Conservation (phyloP, 2,329 filamentous ascomycete species). For the Claviceps sp. region DNA sequence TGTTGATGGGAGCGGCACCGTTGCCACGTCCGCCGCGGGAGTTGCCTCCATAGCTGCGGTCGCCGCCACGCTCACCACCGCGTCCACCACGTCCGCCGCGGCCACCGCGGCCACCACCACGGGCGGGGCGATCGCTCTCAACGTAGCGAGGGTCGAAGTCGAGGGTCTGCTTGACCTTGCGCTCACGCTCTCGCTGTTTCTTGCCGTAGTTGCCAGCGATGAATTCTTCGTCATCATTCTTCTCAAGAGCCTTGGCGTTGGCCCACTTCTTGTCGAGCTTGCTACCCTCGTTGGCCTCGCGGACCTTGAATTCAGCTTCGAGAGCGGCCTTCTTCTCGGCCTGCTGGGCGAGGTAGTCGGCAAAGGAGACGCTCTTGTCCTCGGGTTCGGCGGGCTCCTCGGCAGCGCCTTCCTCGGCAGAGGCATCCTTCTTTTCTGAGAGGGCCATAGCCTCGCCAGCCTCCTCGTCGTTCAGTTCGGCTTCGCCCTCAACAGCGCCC, state of each 20-base stretch:
- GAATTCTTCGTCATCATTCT: constrained; percentile 61
- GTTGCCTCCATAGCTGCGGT: constrained; percentile 30
- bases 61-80: constrained; percentile 35
- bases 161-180: constrained; percentile 80
- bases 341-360: constrained; percentile 66
- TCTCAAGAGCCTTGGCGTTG: constrained; percentile 57
- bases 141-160: constrained; percentile 79
- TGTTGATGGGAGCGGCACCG: constrained; percentile 34
- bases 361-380: constrained; percentile 83
- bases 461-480: constrained; percentile 83
- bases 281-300: constrained; percentile 85
- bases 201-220: constrained; percentile 64
- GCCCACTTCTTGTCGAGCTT: constrained; percentile 89
- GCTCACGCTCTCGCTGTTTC: constrained; percentile 72
- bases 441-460: constrained; percentile 82
- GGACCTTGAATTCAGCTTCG: constrained; percentile 51
- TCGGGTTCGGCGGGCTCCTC: constrained; percentile 49
- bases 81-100: constrained; percentile 39
- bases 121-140: constrained; percentile 46
- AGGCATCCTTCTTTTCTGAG: constrained; percentile 63
- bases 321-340: constrained; percentile 65
- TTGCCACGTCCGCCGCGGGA: constrained; percentile 25
- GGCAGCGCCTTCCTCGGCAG: constrained; percentile 33
- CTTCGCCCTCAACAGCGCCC: constrained; percentile 69
- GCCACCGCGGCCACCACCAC: constrained; percentile 38